Evolutionary conservation across 768 basidiomycete genomes (phyloP).

Genomic region (Lactarius akahatsu): DNA sequence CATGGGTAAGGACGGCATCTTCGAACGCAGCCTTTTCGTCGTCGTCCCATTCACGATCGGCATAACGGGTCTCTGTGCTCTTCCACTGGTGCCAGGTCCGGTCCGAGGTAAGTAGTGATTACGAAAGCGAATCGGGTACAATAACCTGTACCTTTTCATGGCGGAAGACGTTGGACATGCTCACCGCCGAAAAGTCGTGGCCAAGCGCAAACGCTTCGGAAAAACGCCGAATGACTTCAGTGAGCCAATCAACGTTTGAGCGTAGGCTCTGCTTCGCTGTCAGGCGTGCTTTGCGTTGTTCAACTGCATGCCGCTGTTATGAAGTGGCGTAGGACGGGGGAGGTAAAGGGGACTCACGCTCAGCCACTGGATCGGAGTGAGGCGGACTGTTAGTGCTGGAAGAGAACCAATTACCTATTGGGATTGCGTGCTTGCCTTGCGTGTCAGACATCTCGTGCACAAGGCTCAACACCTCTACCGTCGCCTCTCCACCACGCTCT

Average conservation of each 20-base stretch:
- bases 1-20: conserved; percentile 67
- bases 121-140: neutral
- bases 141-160: conserved; percentile 57
- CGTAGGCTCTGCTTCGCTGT: conserved; percentile 52
- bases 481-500: conserved; percentile 68
- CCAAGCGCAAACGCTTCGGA: conserved; percentile 64
- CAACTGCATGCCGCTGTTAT: conserved; percentile 46
- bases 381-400: conserved; percentile 25
- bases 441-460: conserved; percentile 62
- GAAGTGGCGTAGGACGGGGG: neutral
- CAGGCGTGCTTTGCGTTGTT: conserved; percentile 59
- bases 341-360: conserved; percentile 45
- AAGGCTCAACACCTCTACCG: conserved; percentile 68
- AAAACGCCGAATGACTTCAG: conserved; percentile 69
- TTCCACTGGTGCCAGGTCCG: conserved; percentile 58
- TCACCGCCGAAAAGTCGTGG: conserved; percentile 58
- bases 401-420: conserved; percentile 6
- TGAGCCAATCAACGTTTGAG: conserved; percentile 76
- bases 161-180: conserved; percentile 57
- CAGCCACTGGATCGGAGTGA: conserved; percentile 43
- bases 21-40: conserved; percentile 76
- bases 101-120: conserved; percentile 13
- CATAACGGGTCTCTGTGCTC: conserved; percentile 60
- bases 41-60: conserved; percentile 67
- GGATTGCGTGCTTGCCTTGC: conserved; percentile 49